A percentile compares a stretch with the other conserved stretches of the same genome.
These are phyloP conservation scores for Termitomyces heimii DNA, from an alignment of 768 basidiomycete genomes.

Conservation along the genomic window DNA sequence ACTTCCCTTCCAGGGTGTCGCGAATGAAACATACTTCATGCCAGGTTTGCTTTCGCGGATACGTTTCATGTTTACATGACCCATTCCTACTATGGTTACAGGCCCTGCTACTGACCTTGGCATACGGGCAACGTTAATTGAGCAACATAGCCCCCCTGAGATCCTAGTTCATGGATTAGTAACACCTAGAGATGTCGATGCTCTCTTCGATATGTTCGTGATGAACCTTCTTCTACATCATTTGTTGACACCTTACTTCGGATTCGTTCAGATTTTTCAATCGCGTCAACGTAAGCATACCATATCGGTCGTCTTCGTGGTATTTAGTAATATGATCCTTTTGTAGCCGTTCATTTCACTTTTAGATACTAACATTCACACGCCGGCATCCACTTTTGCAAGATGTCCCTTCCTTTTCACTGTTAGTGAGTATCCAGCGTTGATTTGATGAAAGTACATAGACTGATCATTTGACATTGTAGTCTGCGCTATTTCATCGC, in stretches of 20 bases:
- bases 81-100: conserved; percentile 15
- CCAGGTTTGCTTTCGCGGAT: conserved; percentile 42
- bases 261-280: conserved; percentile 54
- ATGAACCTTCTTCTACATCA: neutral
- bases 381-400: conserved; percentile 69
- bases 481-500: conserved; percentile 85
- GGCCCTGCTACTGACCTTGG: conserved; percentile 69
- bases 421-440: conserved; percentile 48
- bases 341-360: conserved; percentile 63
- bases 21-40: conserved; percentile 75
- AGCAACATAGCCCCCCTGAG: conserved; percentile 75
- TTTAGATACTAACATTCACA: conserved; percentile 78
- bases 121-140: conserved; percentile 66
- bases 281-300: conserved; percentile 55
- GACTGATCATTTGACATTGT: neutral
- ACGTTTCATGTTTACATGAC: neutral
- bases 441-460: neutral
- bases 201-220: conserved; percentile 76
- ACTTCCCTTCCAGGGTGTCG: conserved; percentile 52
- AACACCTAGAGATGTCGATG: conserved; percentile 71
- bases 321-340: neutral
- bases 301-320: neutral
- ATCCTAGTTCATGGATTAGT: conserved; percentile 79
- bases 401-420: conserved; percentile 90
- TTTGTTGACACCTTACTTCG: conserved; percentile 2